Conservation (phyloP, 345 rosid species). For the Angophora floribunda region DNA sequence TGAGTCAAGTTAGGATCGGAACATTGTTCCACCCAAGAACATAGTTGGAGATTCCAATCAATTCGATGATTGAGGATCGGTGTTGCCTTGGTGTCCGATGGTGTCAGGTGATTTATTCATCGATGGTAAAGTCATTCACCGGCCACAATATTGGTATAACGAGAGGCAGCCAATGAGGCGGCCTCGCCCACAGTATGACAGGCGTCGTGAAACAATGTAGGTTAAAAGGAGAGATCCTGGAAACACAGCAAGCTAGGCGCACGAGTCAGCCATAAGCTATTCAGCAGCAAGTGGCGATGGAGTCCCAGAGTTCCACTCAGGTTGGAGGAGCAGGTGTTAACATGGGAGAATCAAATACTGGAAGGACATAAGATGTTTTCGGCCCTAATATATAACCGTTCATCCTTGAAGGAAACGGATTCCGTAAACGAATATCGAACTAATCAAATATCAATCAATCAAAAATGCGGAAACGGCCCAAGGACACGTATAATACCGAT, state of each 20-base stretch:
- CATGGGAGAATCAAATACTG: background rate
- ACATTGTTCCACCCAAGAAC: too few relatives aligned
- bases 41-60: background rate
- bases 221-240: slow-evolving; percentile 53
- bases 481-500: too few relatives aligned
- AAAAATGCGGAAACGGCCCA: too few relatives aligned
- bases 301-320: slow-evolving; percentile 1
- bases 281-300: slow-evolving; percentile 14
- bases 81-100: background rate
- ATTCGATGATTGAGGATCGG: background rate
- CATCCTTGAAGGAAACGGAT: too few relatives aligned
- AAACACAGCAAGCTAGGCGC: slow-evolving; percentile 21
- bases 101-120: slow-evolving; percentile 63
- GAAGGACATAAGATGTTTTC: background rate
- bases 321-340: background rate
- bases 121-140: slow-evolving; percentile 82
- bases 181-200: slow-evolving; percentile 59
- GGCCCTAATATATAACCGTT: background rate
- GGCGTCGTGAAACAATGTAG: slow-evolving; percentile 69
- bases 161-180: slow-evolving; percentile 52
- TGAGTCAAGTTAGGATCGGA: too few relatives aligned
- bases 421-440: too few relatives aligned
- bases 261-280: slow-evolving; percentile 4
- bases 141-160: slow-evolving; percentile 65
- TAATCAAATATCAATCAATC: too few relatives aligned